phyloP scores from a whole-genome alignment of 192 early-diverging fungal genomes.

The Podila verticillata region DNA sequence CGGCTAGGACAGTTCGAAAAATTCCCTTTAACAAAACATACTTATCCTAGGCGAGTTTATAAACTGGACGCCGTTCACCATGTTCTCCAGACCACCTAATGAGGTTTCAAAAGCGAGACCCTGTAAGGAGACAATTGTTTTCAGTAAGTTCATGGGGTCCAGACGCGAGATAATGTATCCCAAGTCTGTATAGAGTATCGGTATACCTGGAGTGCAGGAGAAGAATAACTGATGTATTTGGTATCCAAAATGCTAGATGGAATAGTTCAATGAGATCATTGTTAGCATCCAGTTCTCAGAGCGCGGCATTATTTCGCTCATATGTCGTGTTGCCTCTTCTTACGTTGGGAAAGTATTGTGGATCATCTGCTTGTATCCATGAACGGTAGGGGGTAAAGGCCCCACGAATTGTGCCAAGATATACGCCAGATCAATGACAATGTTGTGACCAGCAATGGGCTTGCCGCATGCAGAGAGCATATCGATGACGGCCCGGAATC shows the following conservation, averaged over 20 bases:
- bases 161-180: background rate
- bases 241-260: constrained; percentile 76
- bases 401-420: constrained; percentile 79
- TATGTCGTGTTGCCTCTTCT: constrained; percentile 2
- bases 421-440: constrained; percentile 86
- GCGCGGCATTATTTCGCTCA: too few species aligned
- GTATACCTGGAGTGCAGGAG: constrained; percentile 14
- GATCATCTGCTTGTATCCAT: constrained; percentile 72
- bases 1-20: background rate
- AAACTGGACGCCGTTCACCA: constrained; percentile 24
- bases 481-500: constrained; percentile 81
- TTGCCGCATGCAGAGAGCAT: constrained; percentile 71
- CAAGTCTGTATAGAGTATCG: background rate
- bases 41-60: constrained; percentile 30
- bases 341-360: constrained; percentile 71
- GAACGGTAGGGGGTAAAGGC: constrained; percentile 69
- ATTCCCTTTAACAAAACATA: background rate
- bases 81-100: constrained; percentile 32
- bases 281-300: too few species aligned
- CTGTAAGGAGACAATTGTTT: background rate
- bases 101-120: constrained; percentile 25
- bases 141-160: too few species aligned
- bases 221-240: constrained; percentile 71
- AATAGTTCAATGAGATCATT: constrained; percentile 1
- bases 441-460: constrained; percentile 91